These are phyloP conservation scores for Linum trigynum DNA, from an alignment of 345 rosid species.

Conservation along the genomic window DNA sequence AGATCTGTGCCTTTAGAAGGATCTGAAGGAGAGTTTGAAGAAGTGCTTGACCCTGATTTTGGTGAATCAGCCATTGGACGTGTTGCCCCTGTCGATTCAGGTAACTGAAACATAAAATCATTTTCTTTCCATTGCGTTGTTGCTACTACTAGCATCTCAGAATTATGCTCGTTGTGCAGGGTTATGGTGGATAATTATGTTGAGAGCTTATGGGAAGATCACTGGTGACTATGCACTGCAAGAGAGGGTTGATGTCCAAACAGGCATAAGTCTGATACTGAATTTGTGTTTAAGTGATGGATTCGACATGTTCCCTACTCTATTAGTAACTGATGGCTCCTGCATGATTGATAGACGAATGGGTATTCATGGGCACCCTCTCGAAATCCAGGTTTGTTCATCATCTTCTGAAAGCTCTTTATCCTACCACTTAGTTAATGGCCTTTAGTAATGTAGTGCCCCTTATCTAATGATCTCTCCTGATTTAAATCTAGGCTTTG, in stretches of 20 bases:
- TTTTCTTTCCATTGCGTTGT: background rate
- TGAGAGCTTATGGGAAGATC: slow-evolving; percentile 90
- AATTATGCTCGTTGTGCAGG: slow-evolving; percentile 27
- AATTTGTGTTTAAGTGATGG: slow-evolving; percentile 79
- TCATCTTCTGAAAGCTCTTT: background rate
- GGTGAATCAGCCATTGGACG: slow-evolving; percentile 98
- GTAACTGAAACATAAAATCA: slow-evolving; percentile 13
- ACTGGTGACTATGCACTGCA: slow-evolving; percentile 74
- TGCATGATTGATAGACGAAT: slow-evolving; percentile 95
- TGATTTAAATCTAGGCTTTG: slow-evolving; percentile 48
- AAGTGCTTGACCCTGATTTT: slow-evolving; percentile 85
- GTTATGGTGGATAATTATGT: slow-evolving; percentile 89
- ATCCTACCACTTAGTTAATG: background rate
- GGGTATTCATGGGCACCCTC: slow-evolving; percentile 98
- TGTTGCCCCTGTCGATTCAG: slow-evolving; percentile 96
- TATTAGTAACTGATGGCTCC: slow-evolving; percentile 91
- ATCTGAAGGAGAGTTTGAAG: slow-evolving; percentile 53
- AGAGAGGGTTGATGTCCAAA: slow-evolving; percentile 94
- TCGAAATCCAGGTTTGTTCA: slow-evolving; percentile 76
- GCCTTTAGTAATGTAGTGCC: background rate
- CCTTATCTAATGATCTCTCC: slow-evolving; percentile 1
- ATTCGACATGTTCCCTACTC: slow-evolving; percentile 92
- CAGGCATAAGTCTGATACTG: slow-evolving; percentile 80
- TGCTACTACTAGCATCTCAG: slow-evolving; percentile 6
- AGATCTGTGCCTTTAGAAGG: slow-evolving; percentile 56